Evolutionary conservation across 2,329 filamentous ascomycete genomes (phyloP).

Genomic region (Alternaria ethzedia): DNA sequence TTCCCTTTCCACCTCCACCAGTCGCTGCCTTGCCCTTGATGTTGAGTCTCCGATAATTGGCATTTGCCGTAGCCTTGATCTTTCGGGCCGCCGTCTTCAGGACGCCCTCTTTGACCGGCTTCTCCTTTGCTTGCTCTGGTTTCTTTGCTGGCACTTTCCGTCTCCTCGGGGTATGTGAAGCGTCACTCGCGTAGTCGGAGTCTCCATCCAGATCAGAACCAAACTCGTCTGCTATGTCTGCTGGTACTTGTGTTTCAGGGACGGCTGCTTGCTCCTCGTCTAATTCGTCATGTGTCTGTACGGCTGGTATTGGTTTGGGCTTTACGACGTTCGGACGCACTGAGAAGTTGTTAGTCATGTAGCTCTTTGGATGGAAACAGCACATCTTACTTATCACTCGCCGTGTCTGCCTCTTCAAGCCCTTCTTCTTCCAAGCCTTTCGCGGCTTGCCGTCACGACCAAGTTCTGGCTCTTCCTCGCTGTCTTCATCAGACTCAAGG

Average conservation of each 20-base stretch:
- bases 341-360: constrained; percentile 30
- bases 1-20: constrained; percentile 48
- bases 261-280: constrained; percentile 51
- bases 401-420: constrained; percentile 78
- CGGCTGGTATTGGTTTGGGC: constrained; percentile 52
- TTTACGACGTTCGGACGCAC: constrained; percentile 48
- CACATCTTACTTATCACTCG: constrained; percentile 61
- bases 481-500: constrained; percentile 66
- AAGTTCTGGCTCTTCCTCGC: constrained; percentile 50
- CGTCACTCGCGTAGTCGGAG: constrained; percentile 53
- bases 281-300: constrained; percentile 32
- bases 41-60: constrained; percentile 57
- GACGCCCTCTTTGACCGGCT: constrained; percentile 30
- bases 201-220: constrained; percentile 41
- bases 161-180: constrained; percentile 42
- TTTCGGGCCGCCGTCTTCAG: constrained; percentile 52
- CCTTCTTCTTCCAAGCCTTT: constrained; percentile 80
- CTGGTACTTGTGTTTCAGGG: constrained; percentile 33
- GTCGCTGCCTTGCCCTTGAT: constrained; percentile 57
- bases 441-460: constrained; percentile 66
- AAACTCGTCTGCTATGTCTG: constrained; percentile 42
- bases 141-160: constrained; percentile 32
- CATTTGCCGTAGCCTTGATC: constrained; percentile 55
- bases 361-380: background rate
- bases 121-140: constrained; percentile 10